These are phyloP conservation scores for Jamesozyma jinghongensis DNA, from an alignment of 805 yeast species.

Conservation along the genomic window DNA sequence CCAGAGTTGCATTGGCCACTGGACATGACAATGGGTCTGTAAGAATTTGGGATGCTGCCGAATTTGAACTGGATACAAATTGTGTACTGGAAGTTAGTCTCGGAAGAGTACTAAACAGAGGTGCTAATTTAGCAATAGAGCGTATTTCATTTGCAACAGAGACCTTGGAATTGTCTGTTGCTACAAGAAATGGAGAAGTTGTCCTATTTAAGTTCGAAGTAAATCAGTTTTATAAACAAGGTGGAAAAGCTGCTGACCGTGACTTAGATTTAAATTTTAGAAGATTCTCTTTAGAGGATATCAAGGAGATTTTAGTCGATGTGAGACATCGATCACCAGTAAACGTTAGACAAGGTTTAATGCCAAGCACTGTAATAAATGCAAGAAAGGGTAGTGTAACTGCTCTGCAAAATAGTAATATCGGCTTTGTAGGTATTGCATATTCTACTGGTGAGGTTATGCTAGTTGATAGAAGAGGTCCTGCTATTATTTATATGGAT, in stretches of 20 bases:
- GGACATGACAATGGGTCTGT: conserved; percentile 85
- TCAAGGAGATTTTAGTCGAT: conserved; percentile 32
- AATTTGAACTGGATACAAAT: conserved; percentile 56
- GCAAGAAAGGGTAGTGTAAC: conserved; percentile 44
- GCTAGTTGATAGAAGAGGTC: conserved; percentile 74
- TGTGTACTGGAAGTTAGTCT: conserved; percentile 53
- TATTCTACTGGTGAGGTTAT: conserved; percentile 66
- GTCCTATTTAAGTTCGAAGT: conserved; percentile 62
- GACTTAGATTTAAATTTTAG: conserved; percentile 20
- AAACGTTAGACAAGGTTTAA: conserved; percentile 47
- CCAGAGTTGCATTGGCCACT: conserved; percentile 57
- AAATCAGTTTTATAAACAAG: conserved; percentile 38
- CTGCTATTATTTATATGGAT: conserved; percentile 50
- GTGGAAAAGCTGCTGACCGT: conserved; percentile 5
- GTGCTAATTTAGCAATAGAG: conserved; percentile 39
- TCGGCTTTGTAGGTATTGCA: conserved; percentile 80
- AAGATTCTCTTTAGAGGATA: conserved; percentile 18
- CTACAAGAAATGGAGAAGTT: conserved; percentile 62
- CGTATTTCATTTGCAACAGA: conserved; percentile 69
- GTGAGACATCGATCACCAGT: conserved; percentile 46
- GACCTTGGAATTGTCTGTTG: conserved; percentile 64
- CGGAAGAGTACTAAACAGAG: conserved; percentile 38
- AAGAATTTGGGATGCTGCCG: conserved; percentile 75
- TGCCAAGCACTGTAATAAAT: conserved; percentile 44
- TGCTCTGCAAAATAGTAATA: conserved; percentile 54